phyloP scores from a whole-genome alignment of 177 flowering plant species.

The Tripterygium wilfordii region DNA sequence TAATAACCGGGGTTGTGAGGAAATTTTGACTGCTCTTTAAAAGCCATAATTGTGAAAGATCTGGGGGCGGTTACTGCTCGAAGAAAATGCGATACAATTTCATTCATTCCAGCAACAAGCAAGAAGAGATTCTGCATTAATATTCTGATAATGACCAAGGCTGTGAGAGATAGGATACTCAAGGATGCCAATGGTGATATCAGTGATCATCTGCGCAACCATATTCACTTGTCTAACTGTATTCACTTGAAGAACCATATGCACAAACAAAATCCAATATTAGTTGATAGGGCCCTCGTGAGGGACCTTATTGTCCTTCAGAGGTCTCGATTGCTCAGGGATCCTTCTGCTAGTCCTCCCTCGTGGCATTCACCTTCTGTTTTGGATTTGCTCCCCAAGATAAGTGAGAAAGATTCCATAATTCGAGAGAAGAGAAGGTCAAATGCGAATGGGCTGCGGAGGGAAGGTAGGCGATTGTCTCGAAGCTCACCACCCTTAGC shows the following conservation, averaged over 20 bases:
- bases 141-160: slow-evolving; percentile 77
- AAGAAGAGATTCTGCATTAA: slow-evolving; percentile 11
- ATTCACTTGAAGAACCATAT: slow-evolving; percentile 96
- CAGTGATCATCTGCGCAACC: slow-evolving; percentile 86
- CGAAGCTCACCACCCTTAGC: slow-evolving; percentile 38
- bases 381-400: slow-evolving; percentile 42
- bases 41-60: slow-evolving; percentile 10
- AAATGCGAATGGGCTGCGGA: slow-evolving; percentile 34
- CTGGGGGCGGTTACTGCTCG: slow-evolving; percentile 1
- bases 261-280: slow-evolving; percentile 77
- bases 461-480: slow-evolving; percentile 40
- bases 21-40: background rate
- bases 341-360: slow-evolving; percentile 89
- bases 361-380: slow-evolving; percentile 83
- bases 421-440: slow-evolving; percentile 58
- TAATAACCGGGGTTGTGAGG: no score
- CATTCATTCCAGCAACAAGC: slow-evolving; percentile 17
- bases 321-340: slow-evolving; percentile 83
- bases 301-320: slow-evolving; percentile 86
- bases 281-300: slow-evolving; percentile 70
- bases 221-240: slow-evolving; percentile 90
- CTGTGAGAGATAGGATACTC: slow-evolving; percentile 59
- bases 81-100: slow-evolving; percentile 22
- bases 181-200: slow-evolving; percentile 83
- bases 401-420: slow-evolving; percentile 37